Evolutionary conservation across 768 basidiomycete genomes (phyloP).

Genomic region (Tulasnella sp.): DNA sequence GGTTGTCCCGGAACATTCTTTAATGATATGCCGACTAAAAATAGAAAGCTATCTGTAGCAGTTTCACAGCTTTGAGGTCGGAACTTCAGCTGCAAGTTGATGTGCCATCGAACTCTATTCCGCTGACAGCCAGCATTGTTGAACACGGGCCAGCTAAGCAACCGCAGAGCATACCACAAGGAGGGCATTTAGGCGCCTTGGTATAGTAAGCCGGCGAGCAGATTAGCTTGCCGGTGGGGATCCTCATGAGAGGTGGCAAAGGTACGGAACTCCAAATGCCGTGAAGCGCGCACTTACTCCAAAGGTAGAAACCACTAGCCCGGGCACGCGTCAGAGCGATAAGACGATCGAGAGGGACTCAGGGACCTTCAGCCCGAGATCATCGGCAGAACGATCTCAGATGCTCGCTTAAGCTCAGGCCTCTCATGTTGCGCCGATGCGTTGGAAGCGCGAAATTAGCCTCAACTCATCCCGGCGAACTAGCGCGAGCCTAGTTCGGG

Average conservation of each 20-base stretch:
- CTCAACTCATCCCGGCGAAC: background rate
- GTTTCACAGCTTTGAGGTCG: background rate
- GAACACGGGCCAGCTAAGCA: background rate
- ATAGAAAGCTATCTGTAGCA: background rate
- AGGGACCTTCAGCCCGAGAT: background rate
- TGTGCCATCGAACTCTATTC: background rate
- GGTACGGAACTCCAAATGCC: background rate
- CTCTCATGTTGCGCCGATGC: slow-evolving; percentile 1
- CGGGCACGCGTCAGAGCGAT: background rate
- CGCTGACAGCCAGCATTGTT: background rate
- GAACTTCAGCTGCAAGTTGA: background rate
- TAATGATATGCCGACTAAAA: background rate
- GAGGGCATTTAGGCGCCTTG: background rate
- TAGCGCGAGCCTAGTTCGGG: background rate
- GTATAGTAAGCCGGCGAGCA: background rate
- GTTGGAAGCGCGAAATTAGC: background rate
- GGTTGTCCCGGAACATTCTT: background rate
- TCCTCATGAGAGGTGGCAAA: background rate
- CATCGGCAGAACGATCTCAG: background rate
- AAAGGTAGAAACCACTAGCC: background rate
- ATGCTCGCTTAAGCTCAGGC: background rate
- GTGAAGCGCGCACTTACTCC: background rate
- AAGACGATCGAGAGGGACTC: background rate
- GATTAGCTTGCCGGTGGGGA: background rate
- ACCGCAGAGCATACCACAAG: background rate